phyloP scores from a whole-genome alignment of 306 rosid genomes.

The Heteromeles arbutifolia region DNA sequence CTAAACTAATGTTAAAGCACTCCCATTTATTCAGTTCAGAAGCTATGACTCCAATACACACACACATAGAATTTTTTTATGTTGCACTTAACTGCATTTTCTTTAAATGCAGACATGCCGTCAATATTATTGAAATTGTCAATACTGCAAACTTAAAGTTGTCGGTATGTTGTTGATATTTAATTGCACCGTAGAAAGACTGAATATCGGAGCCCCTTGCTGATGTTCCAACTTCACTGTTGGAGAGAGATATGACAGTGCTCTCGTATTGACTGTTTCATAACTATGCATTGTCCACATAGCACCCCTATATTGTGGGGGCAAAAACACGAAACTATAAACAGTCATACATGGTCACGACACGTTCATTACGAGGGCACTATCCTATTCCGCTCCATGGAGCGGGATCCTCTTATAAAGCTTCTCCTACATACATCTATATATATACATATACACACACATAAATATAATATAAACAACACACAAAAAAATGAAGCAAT shows the following conservation, averaged over 20 bases:
- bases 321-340: background rate
- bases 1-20: no score
- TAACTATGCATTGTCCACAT: background rate
- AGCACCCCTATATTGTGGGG: background rate
- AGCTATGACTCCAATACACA: no score
- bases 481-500: background rate
- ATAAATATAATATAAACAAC: background rate
- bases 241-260: background rate
- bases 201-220: background rate
- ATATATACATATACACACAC: no score
- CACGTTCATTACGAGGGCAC: background rate
- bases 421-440: no score
- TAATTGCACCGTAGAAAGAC: background rate
- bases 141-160: background rate
- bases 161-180: no score
- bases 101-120: no score
- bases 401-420: background rate
- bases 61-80: no score
- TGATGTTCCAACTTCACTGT: background rate
- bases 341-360: background rate
- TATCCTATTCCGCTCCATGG: background rate
- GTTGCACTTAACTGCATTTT: no score
- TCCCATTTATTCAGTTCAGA: no score
- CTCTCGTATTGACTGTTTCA: background rate
- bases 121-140: no score